Conservation (phyloP, 164 flowering plant species). For the Chimonanthus salicifolius region DNA sequence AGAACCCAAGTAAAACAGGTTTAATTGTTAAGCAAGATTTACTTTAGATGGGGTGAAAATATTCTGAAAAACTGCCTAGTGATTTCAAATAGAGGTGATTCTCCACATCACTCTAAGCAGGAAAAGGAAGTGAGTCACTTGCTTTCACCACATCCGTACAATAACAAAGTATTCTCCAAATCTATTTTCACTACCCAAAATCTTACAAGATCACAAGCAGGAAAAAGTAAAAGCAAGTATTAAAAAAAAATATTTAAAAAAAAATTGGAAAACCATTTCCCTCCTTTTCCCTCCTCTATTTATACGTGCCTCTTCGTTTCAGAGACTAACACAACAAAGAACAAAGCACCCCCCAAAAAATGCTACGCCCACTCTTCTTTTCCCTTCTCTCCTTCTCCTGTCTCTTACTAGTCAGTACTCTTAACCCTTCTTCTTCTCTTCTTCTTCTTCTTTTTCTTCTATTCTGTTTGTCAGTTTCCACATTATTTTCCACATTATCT, state of each 20-base stretch:
- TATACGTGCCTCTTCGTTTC: no score
- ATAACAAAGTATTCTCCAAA: not conserved
- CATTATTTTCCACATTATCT: not conserved
- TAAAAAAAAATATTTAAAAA: no score
- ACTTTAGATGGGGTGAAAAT: no score
- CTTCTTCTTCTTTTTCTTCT: not conserved
- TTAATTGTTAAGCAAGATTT: no score
- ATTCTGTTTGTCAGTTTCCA: not conserved
- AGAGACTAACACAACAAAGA: no score
- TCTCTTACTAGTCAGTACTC: not conserved
- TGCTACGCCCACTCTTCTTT: not conserved
- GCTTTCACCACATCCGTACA: not conserved
- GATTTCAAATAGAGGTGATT: no score
- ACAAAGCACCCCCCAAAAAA: not conserved
- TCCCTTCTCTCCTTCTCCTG: not conserved
- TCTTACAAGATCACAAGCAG: not conserved
- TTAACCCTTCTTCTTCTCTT: not conserved
- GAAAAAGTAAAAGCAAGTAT: no score
- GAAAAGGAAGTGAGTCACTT: no score
- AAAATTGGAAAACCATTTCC: not conserved
- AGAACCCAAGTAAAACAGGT: no score
- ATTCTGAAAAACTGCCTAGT: no score
- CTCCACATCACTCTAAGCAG: no score
- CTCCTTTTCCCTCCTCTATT: not conserved
- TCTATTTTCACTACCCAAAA: not conserved